Evolutionary conservation across 2,329 filamentous ascomycete species (phyloP), one percentile per base, ranked within the genome.

Genomic region (Sordariomycetes sp.): DNA sequence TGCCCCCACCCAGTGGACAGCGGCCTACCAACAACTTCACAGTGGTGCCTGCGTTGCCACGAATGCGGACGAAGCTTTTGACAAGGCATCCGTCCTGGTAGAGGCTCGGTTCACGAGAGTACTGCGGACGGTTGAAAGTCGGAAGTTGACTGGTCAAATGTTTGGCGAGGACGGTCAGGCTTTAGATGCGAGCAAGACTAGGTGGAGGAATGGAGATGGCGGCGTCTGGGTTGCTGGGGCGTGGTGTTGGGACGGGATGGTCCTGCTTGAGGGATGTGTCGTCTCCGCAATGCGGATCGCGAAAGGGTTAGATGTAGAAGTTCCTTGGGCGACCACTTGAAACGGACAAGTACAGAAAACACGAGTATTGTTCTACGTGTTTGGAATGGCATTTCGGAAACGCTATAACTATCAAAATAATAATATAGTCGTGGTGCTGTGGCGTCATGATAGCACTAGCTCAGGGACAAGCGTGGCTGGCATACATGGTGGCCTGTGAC

Each of bases 171-270:
- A 28, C 12, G 25, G n/a, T 25, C 46, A 60, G 24, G 35, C 8
- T 11, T 57, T 60, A 0, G 56, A 60, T 5, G 56, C 53, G 5
- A 28, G 16, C 2, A 4, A 37, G 34, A 37, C 18, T 16, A 24
- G 46, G 3, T 84, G 81, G 80, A 71, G 66, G 8, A 84, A 81
- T 59, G 81, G 81, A 0, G 70, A 80, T 55, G 72, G 74, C 8
- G 73, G 76, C 48, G 76, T 85, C 0, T 85, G 76, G 74, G 64
- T 85, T 14, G 72, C 75, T 1, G 82, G 82, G 6, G 79, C 79
- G 0, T 85, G 81, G 82, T 85, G 81, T 62, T 85, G 81, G 81
- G 82, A 85, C 65, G 82, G 82, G 2, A 81, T 85, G 80, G 80
- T 85, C 1, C 62, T 85, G 18, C 66, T 85, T 3, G 82, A 85